Evolutionary conservation across 495 filamentous ascomycete species (phyloP), one percentile per base, ranked within the genome.

Genomic region (Penicillium soppii): DNA sequence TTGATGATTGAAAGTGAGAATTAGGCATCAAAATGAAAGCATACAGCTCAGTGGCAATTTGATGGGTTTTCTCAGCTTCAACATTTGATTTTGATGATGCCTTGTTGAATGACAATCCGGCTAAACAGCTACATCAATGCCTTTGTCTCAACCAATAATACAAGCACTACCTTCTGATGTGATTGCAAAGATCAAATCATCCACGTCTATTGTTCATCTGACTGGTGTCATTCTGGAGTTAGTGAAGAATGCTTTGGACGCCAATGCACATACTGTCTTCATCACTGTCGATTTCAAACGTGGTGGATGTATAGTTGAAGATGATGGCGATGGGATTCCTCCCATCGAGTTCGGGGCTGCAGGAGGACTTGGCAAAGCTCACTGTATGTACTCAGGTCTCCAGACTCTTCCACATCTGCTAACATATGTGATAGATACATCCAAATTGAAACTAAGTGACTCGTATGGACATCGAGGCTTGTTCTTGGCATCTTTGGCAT

Each of bases 231-330:
- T 91, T 32, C 68, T 81, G 45, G 87, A 89, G 43, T 73, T 98
- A n/a, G 54, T 92, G 7, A 82, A 89, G 59, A 98, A 98, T 68
- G 82, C 90, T 1, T 76, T 98, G 17, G 94, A 98, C 72, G 89
- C 92, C 16, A 69, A 74, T 17, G 85, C 92, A 15, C 82, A 73
- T 30, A 89, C 82, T 48, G 70, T 97, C 41, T 81, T 79, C 23
- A 73, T 95, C 53, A 81, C 75, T 13, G 77, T 95, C 13, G 88
- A 97, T 66, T 89, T 89, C 52, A 59, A 65, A 26, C 84, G 88
- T 13, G 92, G 92, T 10, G 81, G 82, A 47, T 96, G 92, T 67
- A 77, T 82, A 0, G 82, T 97, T 13, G 91, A 96, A 67, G 94
- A 98, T 65, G 81, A 97, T 72, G 94, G 94, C 1, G 40, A 78